Evolutionary conservation across 2,329 filamentous ascomycete genomes (phyloP).

Genomic region (Blumeriella jaapii): DNA sequence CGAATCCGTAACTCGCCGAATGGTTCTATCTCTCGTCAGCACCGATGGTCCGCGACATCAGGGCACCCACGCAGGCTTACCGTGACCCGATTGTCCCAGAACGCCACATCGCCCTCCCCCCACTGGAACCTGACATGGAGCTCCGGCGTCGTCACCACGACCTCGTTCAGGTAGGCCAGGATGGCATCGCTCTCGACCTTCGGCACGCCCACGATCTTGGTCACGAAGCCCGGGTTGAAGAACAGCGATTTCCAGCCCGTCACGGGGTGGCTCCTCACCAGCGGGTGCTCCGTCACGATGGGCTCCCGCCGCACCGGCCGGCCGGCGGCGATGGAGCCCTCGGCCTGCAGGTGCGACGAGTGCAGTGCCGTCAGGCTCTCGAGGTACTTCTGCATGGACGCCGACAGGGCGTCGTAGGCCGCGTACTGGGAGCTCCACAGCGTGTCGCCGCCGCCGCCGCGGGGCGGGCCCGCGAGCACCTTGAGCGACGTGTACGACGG

Average conservation of each 20-base stretch:
- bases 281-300: slow-evolving; percentile 42
- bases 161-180: slow-evolving; percentile 39
- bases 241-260: slow-evolving; percentile 51
- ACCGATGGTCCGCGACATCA: not conserved
- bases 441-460: slow-evolving; percentile 44
- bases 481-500: slow-evolving; percentile 46
- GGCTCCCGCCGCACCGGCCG: slow-evolving; percentile 40
- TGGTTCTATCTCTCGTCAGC: slow-evolving; percentile 33
- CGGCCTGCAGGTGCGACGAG: slow-evolving; percentile 33
- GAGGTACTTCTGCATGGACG: slow-evolving; percentile 45
- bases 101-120: slow-evolving; percentile 51
- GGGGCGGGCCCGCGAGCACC: slow-evolving; percentile 39
- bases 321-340: slow-evolving; percentile 31
- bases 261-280: slow-evolving; percentile 47
- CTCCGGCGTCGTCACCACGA: slow-evolving; percentile 50
- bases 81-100: slow-evolving; percentile 53
- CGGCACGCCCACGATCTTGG: slow-evolving; percentile 45
- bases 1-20: slow-evolving; percentile 43
- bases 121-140: slow-evolving; percentile 57
- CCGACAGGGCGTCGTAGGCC: slow-evolving; percentile 43
- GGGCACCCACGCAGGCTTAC: too few species aligned
- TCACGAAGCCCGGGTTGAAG: slow-evolving; percentile 47
- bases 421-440: slow-evolving; percentile 48
- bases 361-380: slow-evolving; percentile 44
- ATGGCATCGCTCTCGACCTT: slow-evolving; percentile 43